Evolutionary conservation across 805 yeast species (phyloP), one percentile per base, ranked within the genome.

Genomic region (Lachancea sp.): DNA sequence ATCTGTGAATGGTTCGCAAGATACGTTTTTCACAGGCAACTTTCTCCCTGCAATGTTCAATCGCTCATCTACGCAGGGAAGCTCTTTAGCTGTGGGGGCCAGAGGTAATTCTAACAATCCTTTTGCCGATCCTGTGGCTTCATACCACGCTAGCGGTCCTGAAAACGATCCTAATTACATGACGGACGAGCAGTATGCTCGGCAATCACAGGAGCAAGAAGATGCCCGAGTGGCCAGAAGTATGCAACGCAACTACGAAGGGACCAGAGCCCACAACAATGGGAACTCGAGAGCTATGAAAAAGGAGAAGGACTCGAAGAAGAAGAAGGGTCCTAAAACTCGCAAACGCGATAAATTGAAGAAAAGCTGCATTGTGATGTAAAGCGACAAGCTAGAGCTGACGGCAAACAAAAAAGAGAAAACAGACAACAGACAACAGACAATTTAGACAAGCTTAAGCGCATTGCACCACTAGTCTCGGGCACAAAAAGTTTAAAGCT

Each of bases 1-100:
- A 40, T 77, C 86, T 2, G 73, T 80, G 2, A 72, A 73, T 36
- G 96, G 96, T 0, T 64, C 70, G 1, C 78, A 78, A n/a, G 95
- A 86, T 56, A 68, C 71, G 22, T 85, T 81, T 54, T 79, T 77
- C 60, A 76, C 78, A 12, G 95, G 93, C 1, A 72, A 69, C 16
- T 86, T 86, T 52, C 60, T 70, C 7, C 81, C 81, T 1, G 58
- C 71, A 1, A 50, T 51, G 31, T 45, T 52, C 25, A 51, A 48
- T n/a, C 42, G 51, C 15, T 39, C 51, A 1, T 39, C 41, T 8
- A 45, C 50, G 10, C 37, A 44, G 10, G 49, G 33, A 5, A 42
- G 46, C 50, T 12, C 48, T 18, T 17, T 33, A 3, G 37, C 48
- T 6, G 29, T 44, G 12, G 34, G 35, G 10, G 29, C 52, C 17